Evolutionary conservation across 2,329 filamentous ascomycete genomes (phyloP).

Genomic region (Microsporum audouinii): DNA sequence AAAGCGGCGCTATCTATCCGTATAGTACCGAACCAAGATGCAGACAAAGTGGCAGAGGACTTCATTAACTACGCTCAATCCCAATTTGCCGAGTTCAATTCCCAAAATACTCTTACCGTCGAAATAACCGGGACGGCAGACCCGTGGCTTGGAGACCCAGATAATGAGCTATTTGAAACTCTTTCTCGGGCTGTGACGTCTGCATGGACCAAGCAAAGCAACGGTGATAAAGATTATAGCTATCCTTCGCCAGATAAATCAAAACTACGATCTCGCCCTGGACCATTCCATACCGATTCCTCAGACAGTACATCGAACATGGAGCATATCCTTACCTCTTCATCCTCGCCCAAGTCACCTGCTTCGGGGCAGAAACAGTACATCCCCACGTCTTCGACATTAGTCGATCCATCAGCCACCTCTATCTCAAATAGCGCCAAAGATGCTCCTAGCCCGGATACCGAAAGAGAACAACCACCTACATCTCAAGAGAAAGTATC

Average conservation of each 20-base stretch:
- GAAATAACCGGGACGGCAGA: constrained; percentile 88
- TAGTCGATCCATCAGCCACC: constrained; percentile 6
- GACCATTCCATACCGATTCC: constrained; percentile 26
- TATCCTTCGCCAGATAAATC: constrained; percentile 23
- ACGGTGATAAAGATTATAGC: constrained; percentile 22
- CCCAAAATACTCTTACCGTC: constrained; percentile 68
- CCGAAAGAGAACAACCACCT: background rate
- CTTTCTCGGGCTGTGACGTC: constrained; percentile 74
- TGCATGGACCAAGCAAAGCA: constrained; percentile 54
- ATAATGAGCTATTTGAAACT: constrained; percentile 80
- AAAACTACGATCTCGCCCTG: constrained; percentile 8
- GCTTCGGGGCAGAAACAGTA: background rate
- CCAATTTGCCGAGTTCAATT: constrained; percentile 63
- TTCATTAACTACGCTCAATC: constrained; percentile 56
- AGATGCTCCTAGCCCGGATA: background rate
- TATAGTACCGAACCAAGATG: constrained; percentile 84
- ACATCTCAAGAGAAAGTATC: background rate
- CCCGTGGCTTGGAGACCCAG: constrained; percentile 87
- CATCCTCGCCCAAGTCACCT: constrained; percentile 8
- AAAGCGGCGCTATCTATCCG: constrained; percentile 82
- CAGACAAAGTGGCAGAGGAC: constrained; percentile 59
- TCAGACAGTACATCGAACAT: constrained; percentile 30
- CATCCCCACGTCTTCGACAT: constrained; percentile 11
- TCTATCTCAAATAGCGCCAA: background rate
- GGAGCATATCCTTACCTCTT: constrained; percentile 30